Conservation (phyloP, 2,329 filamentous ascomycete species). For the Apiospora malaysiana region DNA sequence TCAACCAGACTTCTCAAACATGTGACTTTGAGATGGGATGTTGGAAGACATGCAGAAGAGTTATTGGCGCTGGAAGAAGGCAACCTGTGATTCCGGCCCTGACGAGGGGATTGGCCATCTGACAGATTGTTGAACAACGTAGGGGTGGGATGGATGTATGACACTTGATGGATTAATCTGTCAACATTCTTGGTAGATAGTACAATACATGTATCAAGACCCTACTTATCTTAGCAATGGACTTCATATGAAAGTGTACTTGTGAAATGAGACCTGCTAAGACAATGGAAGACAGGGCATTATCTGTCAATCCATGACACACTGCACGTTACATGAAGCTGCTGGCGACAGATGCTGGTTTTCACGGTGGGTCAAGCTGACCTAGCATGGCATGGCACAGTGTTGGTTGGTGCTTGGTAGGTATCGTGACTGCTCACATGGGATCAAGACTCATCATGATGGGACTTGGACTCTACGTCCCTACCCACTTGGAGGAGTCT, state of each 20-base stretch:
- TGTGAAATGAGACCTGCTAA: neutral
- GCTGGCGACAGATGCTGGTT: no score
- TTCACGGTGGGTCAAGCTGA: neutral
- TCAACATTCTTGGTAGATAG: conserved; percentile 2
- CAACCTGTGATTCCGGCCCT: neutral
- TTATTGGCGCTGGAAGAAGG: neutral
- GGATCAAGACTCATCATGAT: no score
- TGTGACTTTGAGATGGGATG: neutral
- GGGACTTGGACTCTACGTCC: no score
- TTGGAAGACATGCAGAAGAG: neutral
- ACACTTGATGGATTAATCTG: neutral
- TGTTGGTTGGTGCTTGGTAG: no score
- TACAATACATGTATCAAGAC: neutral
- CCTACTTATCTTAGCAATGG: neutral
- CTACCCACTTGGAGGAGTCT: no score
- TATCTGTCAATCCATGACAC: no score
- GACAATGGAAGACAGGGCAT: neutral
- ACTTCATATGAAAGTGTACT: neutral
- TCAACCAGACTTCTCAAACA: neutral
- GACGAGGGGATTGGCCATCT: neutral
- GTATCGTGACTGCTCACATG: no score
- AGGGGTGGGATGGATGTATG: neutral
- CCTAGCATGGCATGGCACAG: neutral
- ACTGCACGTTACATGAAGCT: no score
- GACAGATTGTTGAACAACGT: conserved; percentile 7